A percentile compares a stretch with the other conserved stretches of the same genome.
phyloP scores from a whole-genome alignment of 305 asterid genomes.

The Rubia occidens region DNA sequence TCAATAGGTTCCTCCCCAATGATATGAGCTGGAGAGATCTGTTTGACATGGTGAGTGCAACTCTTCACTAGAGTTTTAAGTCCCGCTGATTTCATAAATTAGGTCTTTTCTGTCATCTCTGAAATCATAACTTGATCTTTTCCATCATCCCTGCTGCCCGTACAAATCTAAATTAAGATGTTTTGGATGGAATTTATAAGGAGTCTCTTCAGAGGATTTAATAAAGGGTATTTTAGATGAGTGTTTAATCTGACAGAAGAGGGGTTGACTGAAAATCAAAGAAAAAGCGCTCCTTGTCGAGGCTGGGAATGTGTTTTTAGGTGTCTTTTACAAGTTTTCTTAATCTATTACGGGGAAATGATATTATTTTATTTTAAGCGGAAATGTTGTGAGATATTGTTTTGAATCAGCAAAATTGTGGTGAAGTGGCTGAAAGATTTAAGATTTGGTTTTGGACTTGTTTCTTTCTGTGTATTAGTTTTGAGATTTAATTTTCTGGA shows the following conservation, averaged over 20 bases:
- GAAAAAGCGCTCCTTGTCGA: background rate
- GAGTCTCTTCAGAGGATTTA: background rate
- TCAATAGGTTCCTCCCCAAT: conserved; percentile 87
- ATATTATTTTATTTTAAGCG: background rate
- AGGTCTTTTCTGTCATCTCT: conserved; percentile 10
- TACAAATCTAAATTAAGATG: background rate
- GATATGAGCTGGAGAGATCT: conserved; percentile 83
- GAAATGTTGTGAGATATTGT: background rate
- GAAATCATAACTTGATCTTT: background rate
- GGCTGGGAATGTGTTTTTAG: background rate
- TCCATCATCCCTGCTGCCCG: conserved; percentile 12
- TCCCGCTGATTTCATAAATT: conserved; percentile 12
- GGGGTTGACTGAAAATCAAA: too few species aligned
- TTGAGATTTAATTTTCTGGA: background rate
- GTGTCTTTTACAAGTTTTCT: background rate
- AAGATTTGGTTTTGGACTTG: background rate
- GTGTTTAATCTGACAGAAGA: background rate
- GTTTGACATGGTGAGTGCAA: conserved; percentile 69
- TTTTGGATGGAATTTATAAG: background rate
- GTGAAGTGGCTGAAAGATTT: background rate
- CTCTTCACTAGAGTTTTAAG: conserved; percentile 8
- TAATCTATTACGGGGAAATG: background rate
- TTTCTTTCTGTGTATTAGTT: background rate
- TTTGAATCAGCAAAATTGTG: background rate
- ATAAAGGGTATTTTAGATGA: background rate